A percentile compares a stretch with the other conserved stretches of the same genome.
These are phyloP conservation scores for Spizellomyces sp. DNA, from an alignment of 192 early-diverging fungal genomes.

Conservation along the genomic window DNA sequence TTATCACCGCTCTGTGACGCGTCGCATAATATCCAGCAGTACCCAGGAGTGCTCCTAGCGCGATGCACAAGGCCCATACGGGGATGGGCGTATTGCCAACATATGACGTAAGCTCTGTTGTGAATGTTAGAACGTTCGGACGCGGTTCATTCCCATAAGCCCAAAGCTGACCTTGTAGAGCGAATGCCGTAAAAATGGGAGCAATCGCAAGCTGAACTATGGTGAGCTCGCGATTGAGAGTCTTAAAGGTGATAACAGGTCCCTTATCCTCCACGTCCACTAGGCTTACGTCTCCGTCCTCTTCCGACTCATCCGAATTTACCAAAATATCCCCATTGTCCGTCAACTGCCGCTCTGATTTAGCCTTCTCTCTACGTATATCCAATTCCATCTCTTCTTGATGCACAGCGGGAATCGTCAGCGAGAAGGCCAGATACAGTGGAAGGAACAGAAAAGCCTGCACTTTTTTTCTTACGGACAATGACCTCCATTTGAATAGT, in stretches of 20 bases:
- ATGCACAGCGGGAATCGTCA: conserved; percentile 70
- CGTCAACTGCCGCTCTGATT: conserved; percentile 20
- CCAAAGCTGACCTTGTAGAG: conserved; percentile 28
- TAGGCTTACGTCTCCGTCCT: conserved; percentile 21
- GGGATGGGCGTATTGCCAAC: conserved; percentile 12
- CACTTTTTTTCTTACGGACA: conserved; percentile 1
- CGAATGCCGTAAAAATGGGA: conserved; percentile 53
- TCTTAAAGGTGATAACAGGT: conserved; percentile 24
- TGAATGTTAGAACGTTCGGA: conserved; percentile 20
- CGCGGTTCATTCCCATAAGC: conserved; percentile 6
- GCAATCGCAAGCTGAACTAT: conserved; percentile 58
- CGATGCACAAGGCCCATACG: conserved; percentile 31
- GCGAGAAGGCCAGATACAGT: conserved; percentile 12
- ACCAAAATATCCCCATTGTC: conserved; percentile 14
- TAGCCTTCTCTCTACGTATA: conserved; percentile 15
- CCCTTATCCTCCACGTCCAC: conserved; percentile 14
- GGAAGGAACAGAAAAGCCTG: conserved; percentile 9
- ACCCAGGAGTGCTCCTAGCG: conserved; percentile 25
- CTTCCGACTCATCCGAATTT: conserved; percentile 3
- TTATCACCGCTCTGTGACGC: conserved; percentile 14
- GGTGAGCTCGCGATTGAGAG: conserved; percentile 60
- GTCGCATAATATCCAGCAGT: conserved; percentile 11
- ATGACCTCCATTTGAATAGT: not conserved
- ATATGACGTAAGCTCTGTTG: not conserved
- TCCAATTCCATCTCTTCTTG: conserved; percentile 34